Percentiles rank a stretch among this genome's conserved stretches.
Conservation (phyloP, 805 yeast genomes). For the Cyberlindnera sargentensis region DNA sequence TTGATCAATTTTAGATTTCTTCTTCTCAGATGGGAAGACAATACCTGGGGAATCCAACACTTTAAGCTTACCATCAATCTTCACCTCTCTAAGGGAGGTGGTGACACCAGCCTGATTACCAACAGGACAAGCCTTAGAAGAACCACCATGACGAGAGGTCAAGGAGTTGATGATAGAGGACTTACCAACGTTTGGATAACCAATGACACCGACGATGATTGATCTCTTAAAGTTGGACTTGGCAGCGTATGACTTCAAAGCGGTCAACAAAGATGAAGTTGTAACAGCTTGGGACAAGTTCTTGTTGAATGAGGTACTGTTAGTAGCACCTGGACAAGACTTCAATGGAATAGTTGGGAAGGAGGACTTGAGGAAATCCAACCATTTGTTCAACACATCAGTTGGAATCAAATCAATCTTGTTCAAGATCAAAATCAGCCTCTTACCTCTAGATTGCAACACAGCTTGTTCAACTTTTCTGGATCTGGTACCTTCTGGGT, state of each 20-base stretch:
- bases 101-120: constrained; percentile 99
- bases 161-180: constrained; percentile 90
- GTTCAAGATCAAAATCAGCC: constrained; percentile 80
- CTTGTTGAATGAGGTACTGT: constrained; percentile 62
- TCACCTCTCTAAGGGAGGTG: constrained; percentile 83
- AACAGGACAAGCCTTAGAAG: constrained; percentile 80
- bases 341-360: constrained; percentile 91
- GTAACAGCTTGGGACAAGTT: constrained; percentile 66
- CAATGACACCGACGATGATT: constrained; percentile 90
- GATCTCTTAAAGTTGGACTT: constrained; percentile 83
- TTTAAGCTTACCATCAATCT: constrained; percentile 83
- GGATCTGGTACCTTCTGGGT: constrained; percentile 93
- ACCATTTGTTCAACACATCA: constrained; percentile 76
- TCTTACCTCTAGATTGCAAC: constrained; percentile 68
- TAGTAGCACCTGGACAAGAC: constrained; percentile 71
- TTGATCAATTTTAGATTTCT: constrained; percentile 50
- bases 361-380: constrained; percentile 63
- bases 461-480: constrained; percentile 88
- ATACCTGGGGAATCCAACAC: constrained; percentile 96
- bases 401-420: constrained; percentile 92
- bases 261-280: constrained; percentile 64
- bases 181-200: constrained; percentile 96
- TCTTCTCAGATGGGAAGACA: constrained; percentile 75
- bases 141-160: constrained; percentile 70
- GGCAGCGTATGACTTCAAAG: constrained; percentile 79